A percentile compares a stretch with the other conserved stretches of the same genome.
phyloP scores from a whole-genome alignment of 1,284 basidiomycete species.

The Trichosporon asahii region DNA sequence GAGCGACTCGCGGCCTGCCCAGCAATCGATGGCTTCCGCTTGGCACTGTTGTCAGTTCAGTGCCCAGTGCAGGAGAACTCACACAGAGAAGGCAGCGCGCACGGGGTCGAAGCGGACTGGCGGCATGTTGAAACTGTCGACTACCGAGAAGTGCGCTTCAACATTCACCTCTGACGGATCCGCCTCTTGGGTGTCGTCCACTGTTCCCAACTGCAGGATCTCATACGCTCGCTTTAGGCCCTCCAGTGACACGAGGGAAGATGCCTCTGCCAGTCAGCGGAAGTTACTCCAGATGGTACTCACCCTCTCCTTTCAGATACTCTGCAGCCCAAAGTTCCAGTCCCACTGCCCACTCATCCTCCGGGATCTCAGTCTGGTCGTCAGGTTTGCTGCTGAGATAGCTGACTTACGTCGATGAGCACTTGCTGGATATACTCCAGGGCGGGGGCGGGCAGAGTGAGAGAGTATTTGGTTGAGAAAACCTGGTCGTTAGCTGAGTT shows the following conservation, averaged over 20 bases:
- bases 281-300: conserved; percentile 22
- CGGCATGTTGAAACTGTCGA: conserved; percentile 94
- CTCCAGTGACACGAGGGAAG: conserved; percentile 40
- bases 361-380: conserved; percentile 63
- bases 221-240: conserved; percentile 79
- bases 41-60: conserved; percentile 47
- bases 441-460: conserved; percentile 49
- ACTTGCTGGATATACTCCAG: conserved; percentile 50
- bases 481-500: conserved; percentile 35
- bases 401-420: conserved; percentile 39
- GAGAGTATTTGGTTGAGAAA: conserved; percentile 53
- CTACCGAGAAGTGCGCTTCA: conserved; percentile 75
- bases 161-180: conserved; percentile 68
- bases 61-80: not conserved
- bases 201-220: conserved; percentile 64
- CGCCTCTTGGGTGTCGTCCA: conserved; percentile 56
- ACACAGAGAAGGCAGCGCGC: conserved; percentile 51
- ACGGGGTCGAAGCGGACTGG: conserved; percentile 82
- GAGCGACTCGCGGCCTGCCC: conserved; percentile 76
- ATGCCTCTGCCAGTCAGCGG: conserved; percentile 30
- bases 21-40: conserved; percentile 61
- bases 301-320: conserved; percentile 88
- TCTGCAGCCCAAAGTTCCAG: conserved; percentile 80
- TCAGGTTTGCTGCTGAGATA: not conserved
- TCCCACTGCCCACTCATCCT: conserved; percentile 56